These are phyloP conservation scores for Nepenthes alata DNA, from an alignment of 179 eudicot genomes.

Conservation along the genomic window DNA sequence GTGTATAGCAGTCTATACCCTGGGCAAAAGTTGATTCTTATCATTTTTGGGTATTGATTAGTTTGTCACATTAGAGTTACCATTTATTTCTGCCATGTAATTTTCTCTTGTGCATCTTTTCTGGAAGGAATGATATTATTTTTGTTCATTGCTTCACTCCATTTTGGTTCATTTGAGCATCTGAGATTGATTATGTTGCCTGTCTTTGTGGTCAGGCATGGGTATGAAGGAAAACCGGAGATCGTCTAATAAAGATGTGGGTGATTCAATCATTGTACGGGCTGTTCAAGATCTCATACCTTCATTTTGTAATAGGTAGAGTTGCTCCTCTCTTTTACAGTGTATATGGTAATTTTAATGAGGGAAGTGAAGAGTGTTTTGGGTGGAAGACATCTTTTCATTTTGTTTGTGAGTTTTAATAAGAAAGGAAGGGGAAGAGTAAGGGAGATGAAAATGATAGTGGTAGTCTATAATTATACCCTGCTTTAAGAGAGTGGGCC, in stretches of 20 bases:
- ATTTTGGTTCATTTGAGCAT: not conserved
- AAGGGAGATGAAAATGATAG: too few species aligned
- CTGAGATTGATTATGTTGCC: not conserved
- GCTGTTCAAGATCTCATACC: constrained; percentile 37
- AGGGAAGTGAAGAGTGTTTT: too few species aligned
- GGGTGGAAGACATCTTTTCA: not conserved
- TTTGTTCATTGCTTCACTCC: not conserved
- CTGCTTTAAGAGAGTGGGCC: too few species aligned
- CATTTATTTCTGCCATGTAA: not conserved
- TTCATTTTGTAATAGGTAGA: constrained; percentile 27
- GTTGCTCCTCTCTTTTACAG: too few species aligned
- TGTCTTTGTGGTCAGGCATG: constrained; percentile 1
- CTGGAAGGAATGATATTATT: not conserved
- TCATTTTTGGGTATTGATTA: too few species aligned
- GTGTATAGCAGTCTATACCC: too few species aligned
- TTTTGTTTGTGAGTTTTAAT: too few species aligned
- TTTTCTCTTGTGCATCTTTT: not conserved
- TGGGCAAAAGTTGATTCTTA: too few species aligned
- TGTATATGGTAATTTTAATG: too few species aligned
- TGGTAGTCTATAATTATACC: too few species aligned
- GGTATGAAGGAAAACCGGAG: constrained; percentile 6
- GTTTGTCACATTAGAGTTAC: too few species aligned
- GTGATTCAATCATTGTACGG: constrained; percentile 21
- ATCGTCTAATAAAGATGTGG: constrained; percentile 8
- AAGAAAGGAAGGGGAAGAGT: too few species aligned